Evolutionary conservation across 2,329 filamentous ascomycete genomes (phyloP).

Genomic region (Diaporthe sp.): DNA sequence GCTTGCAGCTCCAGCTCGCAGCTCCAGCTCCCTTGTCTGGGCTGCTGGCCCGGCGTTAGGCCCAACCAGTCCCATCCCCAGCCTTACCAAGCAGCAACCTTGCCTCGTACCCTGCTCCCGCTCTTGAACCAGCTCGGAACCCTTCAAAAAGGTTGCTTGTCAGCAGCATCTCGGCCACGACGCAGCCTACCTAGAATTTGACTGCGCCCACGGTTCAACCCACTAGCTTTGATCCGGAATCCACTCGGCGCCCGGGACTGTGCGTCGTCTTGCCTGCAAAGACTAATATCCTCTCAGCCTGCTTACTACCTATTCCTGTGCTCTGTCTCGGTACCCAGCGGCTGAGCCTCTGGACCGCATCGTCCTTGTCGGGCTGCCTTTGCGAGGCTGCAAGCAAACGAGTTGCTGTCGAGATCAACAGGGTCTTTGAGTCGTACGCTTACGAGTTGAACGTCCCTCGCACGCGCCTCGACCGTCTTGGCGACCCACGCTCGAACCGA

Average conservation of each 20-base stretch:
- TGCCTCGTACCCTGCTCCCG: neutral
- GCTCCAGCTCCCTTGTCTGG: constrained; percentile 8
- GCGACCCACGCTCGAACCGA: neutral
- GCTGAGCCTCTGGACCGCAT: neutral
- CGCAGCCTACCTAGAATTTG: neutral
- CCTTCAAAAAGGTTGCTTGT: neutral
- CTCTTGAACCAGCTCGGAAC: neutral
- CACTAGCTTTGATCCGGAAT: neutral
- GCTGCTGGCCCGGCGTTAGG: neutral
- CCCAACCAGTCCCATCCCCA: constrained; percentile 6
- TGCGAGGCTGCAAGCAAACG: neutral
- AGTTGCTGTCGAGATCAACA: neutral
- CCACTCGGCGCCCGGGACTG: neutral
- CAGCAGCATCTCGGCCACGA: constrained; percentile 4
- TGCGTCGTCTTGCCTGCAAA: neutral
- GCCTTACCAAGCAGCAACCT: constrained; percentile 26
- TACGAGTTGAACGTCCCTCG: neutral
- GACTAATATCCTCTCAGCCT: constrained; percentile 11
- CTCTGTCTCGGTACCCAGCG: neutral
- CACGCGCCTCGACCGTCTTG: neutral
- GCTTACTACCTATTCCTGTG: constrained; percentile 1
- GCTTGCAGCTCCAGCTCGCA: constrained; percentile 1
- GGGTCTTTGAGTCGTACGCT: neutral
- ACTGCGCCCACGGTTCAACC: neutral
- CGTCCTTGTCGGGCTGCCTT: neutral